Base-by-base conservation (phyloP, 1,284 basidiomycete species). In the Boletellus deceptivus region DNA sequence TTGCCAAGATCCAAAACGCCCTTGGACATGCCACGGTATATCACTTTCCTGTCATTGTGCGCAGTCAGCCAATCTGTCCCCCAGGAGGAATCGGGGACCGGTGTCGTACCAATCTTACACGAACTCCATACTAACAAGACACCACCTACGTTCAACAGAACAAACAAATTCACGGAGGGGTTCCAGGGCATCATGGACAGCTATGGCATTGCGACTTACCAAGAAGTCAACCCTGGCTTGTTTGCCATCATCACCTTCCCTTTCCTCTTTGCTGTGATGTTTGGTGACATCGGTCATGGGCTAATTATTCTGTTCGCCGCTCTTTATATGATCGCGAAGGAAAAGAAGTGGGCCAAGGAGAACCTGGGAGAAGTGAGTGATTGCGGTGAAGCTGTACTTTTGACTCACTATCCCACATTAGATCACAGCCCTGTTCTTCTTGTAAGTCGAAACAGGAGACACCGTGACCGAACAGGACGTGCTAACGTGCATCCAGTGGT, bases 261-360 rank as follows among this genome's bases (percentile, higher is more conserved):
- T 0, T 99, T 99, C 84, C 74, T 99, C 62, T 99, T 99, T 63
- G 96, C 95, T 11, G 92, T 98, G 75, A 99, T 99, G 96, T 99
- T 99, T 69, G 97, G 96, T 65, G 96, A 99, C 71, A 91, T 99
- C 67, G 97, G 97, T 10, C 96, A 99, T 72, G 97, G 93, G 39
- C 75, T 86, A 55, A 85, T 99, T 66, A 89, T 93, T 64, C 79
- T 91, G 59, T 64, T 82, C 34, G 81, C 87, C 20, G 95, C 92
- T 2, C 57, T 86, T 7, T 82, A 80, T 55, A 94, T 99, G 93
- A 92, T 97, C 65, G 50, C 89, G 50, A 80, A 82, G 41, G 97
- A 99, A 74, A 84, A 80, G 67, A 86, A 83, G 68, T 79, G 95
- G 64, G 84, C 80, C 16, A 91, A 87, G 68, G 75, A 74, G 31